Conservation (phyloP, 2,329 filamentous ascomycete genomes). For the Phymatotrichopsis omnivora region DNA sequence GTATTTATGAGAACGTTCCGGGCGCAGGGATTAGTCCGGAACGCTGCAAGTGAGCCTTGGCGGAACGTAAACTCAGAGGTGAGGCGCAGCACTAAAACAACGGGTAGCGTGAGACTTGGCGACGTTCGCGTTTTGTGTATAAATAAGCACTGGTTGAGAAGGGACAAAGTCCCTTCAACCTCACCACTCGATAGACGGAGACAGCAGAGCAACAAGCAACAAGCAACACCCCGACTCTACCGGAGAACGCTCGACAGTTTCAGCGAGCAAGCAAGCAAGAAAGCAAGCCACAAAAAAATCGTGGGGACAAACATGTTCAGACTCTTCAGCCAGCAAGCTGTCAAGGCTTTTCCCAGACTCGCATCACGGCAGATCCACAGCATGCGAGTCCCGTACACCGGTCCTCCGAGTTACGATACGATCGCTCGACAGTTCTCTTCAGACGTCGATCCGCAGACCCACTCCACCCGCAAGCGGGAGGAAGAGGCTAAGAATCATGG, state of each 20-base stretch:
- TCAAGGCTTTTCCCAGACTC: conserved; percentile 7
- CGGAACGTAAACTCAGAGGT: conserved; percentile 4
- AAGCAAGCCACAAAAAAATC: too few relatives aligned
- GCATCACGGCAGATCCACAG: conserved; percentile 3
- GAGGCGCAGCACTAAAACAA: too few relatives aligned
- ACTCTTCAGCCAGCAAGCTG: background rate
- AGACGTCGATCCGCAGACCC: conserved; percentile 8
- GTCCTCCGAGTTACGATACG: conserved; percentile 3
- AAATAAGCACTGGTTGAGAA: too few relatives aligned
- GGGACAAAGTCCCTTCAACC: too few relatives aligned
- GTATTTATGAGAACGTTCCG: conserved; percentile 4
- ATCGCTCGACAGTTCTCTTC: conserved; percentile 14
- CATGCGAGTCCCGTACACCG: conserved; percentile 1
- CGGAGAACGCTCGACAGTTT: conserved; percentile 1
- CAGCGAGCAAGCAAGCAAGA: conserved; percentile 6
- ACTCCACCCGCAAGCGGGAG: conserved; percentile 7
- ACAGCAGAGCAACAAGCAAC: too few relatives aligned
- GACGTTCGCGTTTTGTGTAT: too few relatives aligned
- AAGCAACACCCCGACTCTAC: conserved; percentile 3
- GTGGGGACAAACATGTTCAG: conserved; percentile 13
- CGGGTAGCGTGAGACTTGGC: too few relatives aligned
- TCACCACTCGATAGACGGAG: too few relatives aligned
- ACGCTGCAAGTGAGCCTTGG: conserved; percentile 7
- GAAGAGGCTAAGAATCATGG: conserved; percentile 8
- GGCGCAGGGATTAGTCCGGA: conserved; percentile 2